phyloP scores from a whole-genome alignment of 805 yeast genomes.

The Jamesozyma spencerorum region DNA sequence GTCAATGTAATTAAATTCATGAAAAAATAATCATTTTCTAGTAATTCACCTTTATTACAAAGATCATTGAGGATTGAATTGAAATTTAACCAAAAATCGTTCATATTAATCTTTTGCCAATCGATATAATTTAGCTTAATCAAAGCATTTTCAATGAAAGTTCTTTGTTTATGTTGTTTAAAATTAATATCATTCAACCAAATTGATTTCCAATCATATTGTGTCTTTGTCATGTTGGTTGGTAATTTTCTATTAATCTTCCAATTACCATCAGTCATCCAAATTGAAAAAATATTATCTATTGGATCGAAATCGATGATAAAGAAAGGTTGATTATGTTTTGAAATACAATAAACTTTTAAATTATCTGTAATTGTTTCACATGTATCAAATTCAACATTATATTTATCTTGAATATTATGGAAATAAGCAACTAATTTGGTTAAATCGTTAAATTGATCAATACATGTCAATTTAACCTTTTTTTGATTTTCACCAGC shows the following conservation, averaged over 20 bases:
- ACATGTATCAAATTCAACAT: slow-evolving; percentile 17
- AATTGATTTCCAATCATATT: neutral
- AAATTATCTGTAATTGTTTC: slow-evolving; percentile 27
- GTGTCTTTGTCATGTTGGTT: slow-evolving; percentile 3
- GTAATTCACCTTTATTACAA: neutral
- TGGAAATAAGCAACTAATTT: slow-evolving; percentile 15
- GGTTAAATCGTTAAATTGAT: slow-evolving; percentile 7
- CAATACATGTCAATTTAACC: slow-evolving; percentile 19
- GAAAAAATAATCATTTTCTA: slow-evolving; percentile 9
- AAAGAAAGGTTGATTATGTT: slow-evolving; percentile 17
- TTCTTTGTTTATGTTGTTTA: slow-evolving; percentile 6
- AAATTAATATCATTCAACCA: slow-evolving; percentile 2
- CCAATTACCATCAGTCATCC: slow-evolving; percentile 25
- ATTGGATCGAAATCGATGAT: slow-evolving; percentile 22
- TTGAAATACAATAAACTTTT: slow-evolving; percentile 16
- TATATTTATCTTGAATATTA: slow-evolving; percentile 20
- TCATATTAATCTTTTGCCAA: slow-evolving; percentile 15
- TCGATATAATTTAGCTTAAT: slow-evolving; percentile 13
- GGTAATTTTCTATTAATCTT: slow-evolving; percentile 15
- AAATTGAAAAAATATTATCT: slow-evolving; percentile 15
- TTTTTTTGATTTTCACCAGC: slow-evolving; percentile 21
- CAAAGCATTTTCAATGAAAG: slow-evolving; percentile 7
- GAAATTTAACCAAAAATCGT: slow-evolving; percentile 16
- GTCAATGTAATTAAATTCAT: slow-evolving; percentile 21
- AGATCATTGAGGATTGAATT: slow-evolving; percentile 2